Conservation (phyloP, 2,329 filamentous ascomycete species). For the Zarea fungicola region DNA sequence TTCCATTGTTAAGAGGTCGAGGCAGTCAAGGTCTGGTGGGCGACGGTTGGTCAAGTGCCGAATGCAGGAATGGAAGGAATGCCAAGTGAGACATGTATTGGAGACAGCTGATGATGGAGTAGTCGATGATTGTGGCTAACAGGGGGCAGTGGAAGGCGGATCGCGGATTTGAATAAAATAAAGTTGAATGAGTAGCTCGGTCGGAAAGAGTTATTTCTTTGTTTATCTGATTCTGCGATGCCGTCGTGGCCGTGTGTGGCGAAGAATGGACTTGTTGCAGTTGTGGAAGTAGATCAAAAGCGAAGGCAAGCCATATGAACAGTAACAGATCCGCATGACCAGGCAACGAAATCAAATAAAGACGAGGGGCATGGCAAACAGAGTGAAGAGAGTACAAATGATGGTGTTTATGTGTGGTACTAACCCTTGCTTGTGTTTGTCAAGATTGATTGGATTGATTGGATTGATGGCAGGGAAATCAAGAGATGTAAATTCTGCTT, state of each 20-base stretch:
- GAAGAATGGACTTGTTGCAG: too few species aligned
- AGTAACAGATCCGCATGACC: too few species aligned
- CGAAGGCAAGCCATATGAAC: too few species aligned
- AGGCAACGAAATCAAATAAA: not conserved
- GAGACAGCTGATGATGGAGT: not conserved
- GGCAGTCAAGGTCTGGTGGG: not conserved
- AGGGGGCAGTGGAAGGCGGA: too few species aligned
- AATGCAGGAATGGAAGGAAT: conserved; percentile 10
- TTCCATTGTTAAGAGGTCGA: not conserved
- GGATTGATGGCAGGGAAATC: not conserved
- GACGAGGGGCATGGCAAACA: not conserved
- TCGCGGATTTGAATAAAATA: too few species aligned
- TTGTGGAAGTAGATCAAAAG: too few species aligned
- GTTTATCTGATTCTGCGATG: too few species aligned
- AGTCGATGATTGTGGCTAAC: too few species aligned
- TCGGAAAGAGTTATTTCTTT: too few species aligned
- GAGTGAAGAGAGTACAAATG: not conserved
- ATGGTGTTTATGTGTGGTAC: not conserved
- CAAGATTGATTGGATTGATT: conserved; percentile 6
- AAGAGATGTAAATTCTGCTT: conserved; percentile 12
- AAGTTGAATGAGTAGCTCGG: too few species aligned
- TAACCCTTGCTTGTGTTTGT: conserved; percentile 9
- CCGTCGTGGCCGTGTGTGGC: too few species aligned
- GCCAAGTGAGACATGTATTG: conserved; percentile 9
- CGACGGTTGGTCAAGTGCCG: conserved; percentile 5